Conservation (phyloP, 805 yeast species). For the Candida maesae region DNA sequence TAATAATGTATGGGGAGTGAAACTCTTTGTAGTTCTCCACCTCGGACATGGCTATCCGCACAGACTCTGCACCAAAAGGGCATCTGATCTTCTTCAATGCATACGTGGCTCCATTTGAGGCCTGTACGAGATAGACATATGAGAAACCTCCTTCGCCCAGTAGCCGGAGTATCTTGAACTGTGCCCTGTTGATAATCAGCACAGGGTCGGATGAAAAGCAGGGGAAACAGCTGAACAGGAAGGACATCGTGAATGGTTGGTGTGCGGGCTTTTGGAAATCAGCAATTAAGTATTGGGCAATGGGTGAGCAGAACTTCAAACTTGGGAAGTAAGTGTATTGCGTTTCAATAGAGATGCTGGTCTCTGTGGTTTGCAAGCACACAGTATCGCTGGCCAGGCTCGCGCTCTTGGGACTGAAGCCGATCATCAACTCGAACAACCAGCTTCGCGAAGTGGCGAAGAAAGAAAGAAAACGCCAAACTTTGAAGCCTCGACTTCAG, state of each 20-base stretch:
- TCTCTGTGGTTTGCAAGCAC: too few species aligned
- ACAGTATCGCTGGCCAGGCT: too few species aligned
- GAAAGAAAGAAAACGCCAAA: slow-evolving; percentile 1
- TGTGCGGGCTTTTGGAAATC: too few species aligned
- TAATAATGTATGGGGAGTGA: slow-evolving; percentile 61
- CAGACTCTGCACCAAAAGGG: slow-evolving; percentile 78
- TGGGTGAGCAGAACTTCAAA: too few species aligned
- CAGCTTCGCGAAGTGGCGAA: slow-evolving; percentile 1
- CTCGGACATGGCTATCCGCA: slow-evolving; percentile 72
- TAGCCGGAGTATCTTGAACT: slow-evolving; percentile 61
- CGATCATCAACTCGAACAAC: background rate
- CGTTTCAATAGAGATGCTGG: too few species aligned
- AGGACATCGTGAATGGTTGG: slow-evolving; percentile 11
- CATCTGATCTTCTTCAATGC: slow-evolving; percentile 87
- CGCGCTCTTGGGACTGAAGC: too few species aligned
- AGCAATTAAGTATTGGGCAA: too few species aligned
- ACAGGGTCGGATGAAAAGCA: slow-evolving; percentile 45
- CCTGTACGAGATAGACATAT: slow-evolving; percentile 74
- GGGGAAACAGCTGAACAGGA: slow-evolving; percentile 14
- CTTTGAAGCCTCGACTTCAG: background rate
- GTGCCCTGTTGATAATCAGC: slow-evolving; percentile 56
- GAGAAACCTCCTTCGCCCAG: slow-evolving; percentile 91
- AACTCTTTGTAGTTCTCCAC: slow-evolving; percentile 73
- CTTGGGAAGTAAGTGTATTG: too few species aligned
- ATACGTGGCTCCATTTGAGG: slow-evolving; percentile 43